Conservation (phyloP, 108 stramenopile species). For the Craspedostauros australis region DNA sequence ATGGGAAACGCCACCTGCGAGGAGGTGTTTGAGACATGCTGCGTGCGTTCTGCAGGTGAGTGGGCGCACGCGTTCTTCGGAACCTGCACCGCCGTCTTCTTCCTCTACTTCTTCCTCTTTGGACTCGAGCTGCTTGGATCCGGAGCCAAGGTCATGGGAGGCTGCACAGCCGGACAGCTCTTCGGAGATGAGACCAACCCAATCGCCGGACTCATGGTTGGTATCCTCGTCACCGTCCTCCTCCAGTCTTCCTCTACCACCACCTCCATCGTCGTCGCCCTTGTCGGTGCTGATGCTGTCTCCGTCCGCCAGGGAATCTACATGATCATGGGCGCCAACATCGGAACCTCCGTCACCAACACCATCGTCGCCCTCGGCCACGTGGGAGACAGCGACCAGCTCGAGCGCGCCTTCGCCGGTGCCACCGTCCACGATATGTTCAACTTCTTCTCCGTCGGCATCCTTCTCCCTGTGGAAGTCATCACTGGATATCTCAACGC, state of each 20-base stretch:
- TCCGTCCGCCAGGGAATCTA: slow-evolving; percentile 67
- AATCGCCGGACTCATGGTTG: slow-evolving; percentile 77
- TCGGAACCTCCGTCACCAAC: slow-evolving; percentile 84
- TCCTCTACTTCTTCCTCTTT: slow-evolving; percentile 88
- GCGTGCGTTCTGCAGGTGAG: slow-evolving; percentile 48
- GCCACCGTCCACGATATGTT: slow-evolving; percentile 91
- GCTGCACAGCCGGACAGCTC: slow-evolving; percentile 74
- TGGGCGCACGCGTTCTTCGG: slow-evolving; percentile 54
- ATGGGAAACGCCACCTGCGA: slow-evolving; percentile 69
- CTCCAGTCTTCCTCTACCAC: slow-evolving; percentile 86
- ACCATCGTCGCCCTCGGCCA: slow-evolving; percentile 86
- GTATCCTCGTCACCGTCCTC: slow-evolving; percentile 77
- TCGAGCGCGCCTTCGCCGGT: slow-evolving; percentile 86
- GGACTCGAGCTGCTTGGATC: slow-evolving; percentile 73
- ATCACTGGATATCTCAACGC: slow-evolving; percentile 45
- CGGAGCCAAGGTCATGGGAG: slow-evolving; percentile 78
- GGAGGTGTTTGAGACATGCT: slow-evolving; percentile 71
- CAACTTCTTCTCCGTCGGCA: slow-evolving; percentile 79
- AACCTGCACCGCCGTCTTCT: slow-evolving; percentile 47
- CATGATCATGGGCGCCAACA: slow-evolving; percentile 92
- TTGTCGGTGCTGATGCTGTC: slow-evolving; percentile 58
- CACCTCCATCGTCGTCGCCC: slow-evolving; percentile 81
- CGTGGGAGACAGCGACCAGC: slow-evolving; percentile 76
- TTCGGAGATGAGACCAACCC: slow-evolving; percentile 84
- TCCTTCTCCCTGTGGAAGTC: slow-evolving; percentile 77